Conservation (phyloP, 768 basidiomycete species). For the Sarcomyxa edulis region DNA sequence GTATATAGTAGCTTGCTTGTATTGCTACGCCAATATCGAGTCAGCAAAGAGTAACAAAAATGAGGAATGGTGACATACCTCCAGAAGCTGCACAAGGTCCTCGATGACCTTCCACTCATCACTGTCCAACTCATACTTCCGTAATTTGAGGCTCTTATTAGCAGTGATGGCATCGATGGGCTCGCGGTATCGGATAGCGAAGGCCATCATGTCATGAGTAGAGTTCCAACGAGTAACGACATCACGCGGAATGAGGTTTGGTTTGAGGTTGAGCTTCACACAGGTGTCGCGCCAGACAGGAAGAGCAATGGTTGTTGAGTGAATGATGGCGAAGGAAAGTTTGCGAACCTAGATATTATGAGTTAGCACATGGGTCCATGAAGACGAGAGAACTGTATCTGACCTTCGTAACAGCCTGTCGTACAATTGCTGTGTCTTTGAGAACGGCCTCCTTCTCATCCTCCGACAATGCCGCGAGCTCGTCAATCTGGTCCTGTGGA, state of each 20-base stretch:
- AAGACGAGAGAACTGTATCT: constrained; percentile 2
- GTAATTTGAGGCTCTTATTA: constrained; percentile 7
- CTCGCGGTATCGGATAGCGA: constrained; percentile 15
- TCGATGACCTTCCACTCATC: constrained; percentile 17
- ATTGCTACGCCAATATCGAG: background rate
- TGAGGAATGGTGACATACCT: constrained; percentile 12
- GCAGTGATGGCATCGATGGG: constrained; percentile 14
- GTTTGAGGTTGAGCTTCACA: constrained; percentile 3
- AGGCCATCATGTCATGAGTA: constrained; percentile 23
- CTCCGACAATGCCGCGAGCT: background rate
- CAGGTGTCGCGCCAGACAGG: constrained; percentile 20
- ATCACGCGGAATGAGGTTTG: constrained; percentile 22
- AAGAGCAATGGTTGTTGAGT: constrained; percentile 23
- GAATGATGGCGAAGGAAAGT: constrained; percentile 16
- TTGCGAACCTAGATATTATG: constrained; percentile 15
- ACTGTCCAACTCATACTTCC: constrained; percentile 10
- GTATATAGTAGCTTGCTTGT: constrained; percentile 7
- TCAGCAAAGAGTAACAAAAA: background rate
- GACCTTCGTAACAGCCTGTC: constrained; percentile 6
- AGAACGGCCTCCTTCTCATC: background rate
- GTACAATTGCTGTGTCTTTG: background rate
- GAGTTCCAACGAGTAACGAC: constrained; percentile 30
- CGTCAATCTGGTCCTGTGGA: constrained; percentile 1
- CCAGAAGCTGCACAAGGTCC: constrained; percentile 15
- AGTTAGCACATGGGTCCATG: background rate